Evolutionary conservation across 768 basidiomycete species (phyloP).

Genomic region (Boletus coccyginus): DNA sequence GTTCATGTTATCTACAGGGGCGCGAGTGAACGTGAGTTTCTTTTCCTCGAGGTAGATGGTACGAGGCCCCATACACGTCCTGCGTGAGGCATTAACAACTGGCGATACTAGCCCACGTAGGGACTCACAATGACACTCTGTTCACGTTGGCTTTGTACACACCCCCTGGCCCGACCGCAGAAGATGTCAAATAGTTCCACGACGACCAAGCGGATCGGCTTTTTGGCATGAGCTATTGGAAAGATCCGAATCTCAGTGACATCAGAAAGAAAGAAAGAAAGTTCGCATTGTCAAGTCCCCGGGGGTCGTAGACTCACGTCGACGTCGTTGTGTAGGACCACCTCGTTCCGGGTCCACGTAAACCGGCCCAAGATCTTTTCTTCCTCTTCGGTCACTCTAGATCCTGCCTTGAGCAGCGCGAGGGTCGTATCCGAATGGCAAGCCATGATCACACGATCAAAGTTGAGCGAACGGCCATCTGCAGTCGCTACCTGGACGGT

Average conservation of each 20-base stretch:
- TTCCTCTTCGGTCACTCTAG: slow-evolving; percentile 50
- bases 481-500: too few species aligned
- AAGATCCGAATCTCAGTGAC: not conserved
- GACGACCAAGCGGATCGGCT: slow-evolving; percentile 64
- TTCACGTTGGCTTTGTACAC: slow-evolving; percentile 47
- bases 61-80: slow-evolving; percentile 40
- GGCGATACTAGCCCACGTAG: not conserved
- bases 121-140: slow-evolving; percentile 57
- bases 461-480: slow-evolving; percentile 42
- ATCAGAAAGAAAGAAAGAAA: too few species aligned
- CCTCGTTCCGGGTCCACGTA: slow-evolving; percentile 67
- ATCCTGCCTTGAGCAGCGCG: slow-evolving; percentile 37
- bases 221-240: slow-evolving; percentile 61
- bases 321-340: slow-evolving; percentile 57
- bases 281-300: not conserved
- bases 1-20: slow-evolving; percentile 65
- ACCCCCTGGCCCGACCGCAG: slow-evolving; percentile 36
- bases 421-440: slow-evolving; percentile 65
- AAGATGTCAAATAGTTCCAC: slow-evolving; percentile 75
- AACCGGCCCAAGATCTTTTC: slow-evolving; percentile 50
- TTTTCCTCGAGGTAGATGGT: not conserved
- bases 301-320: slow-evolving; percentile 37
- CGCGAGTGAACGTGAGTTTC: not conserved
- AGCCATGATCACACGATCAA: slow-evolving; percentile 73
- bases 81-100: slow-evolving; percentile 10